Percentiles rank a stretch among this genome's conserved stretches.
Conservation (phyloP, 495 filamentous ascomycete species). For the Neurospora cerealis region DNA sequence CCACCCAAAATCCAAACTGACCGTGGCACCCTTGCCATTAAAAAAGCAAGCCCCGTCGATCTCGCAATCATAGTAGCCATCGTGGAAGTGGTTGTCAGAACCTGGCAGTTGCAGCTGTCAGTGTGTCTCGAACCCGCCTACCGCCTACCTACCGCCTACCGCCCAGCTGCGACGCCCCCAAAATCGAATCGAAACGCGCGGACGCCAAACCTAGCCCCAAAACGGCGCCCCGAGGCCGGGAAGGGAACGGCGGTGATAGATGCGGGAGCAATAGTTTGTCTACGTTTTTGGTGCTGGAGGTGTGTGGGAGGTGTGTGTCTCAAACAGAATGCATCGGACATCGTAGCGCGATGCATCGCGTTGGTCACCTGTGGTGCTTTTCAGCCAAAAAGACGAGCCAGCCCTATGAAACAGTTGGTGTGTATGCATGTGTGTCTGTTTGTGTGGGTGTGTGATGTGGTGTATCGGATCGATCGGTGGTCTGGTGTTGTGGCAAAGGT, state of each 20-base stretch:
- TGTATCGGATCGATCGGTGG: not conserved
- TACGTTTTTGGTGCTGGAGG: not conserved
- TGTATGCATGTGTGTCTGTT: not conserved
- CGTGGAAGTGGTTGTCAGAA: not conserved
- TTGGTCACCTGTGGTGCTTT: not conserved
- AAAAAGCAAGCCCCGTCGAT: not conserved
- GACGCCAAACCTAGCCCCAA: not conserved
- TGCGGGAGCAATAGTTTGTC: not conserved
- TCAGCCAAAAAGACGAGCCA: not conserved
- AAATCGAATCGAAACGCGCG: not conserved
- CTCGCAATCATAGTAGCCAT: not conserved
- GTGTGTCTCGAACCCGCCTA: not conserved
- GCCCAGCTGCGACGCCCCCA: not conserved
- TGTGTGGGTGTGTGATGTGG: not conserved
- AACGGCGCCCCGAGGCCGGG: not conserved
- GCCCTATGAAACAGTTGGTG: not conserved
- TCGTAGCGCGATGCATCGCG: not conserved
- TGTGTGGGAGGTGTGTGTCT: not conserved
- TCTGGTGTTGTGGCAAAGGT: not conserved
- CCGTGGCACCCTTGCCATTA: not conserved
- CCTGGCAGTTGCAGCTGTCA: not conserved
- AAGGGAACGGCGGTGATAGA: not conserved
- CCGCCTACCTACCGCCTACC: not conserved
- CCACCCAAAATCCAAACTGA: not conserved
- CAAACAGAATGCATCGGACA: not conserved